phyloP scores from a whole-genome alignment of 352 stramenopile species.

The Phytophthora pistaciae region DNA sequence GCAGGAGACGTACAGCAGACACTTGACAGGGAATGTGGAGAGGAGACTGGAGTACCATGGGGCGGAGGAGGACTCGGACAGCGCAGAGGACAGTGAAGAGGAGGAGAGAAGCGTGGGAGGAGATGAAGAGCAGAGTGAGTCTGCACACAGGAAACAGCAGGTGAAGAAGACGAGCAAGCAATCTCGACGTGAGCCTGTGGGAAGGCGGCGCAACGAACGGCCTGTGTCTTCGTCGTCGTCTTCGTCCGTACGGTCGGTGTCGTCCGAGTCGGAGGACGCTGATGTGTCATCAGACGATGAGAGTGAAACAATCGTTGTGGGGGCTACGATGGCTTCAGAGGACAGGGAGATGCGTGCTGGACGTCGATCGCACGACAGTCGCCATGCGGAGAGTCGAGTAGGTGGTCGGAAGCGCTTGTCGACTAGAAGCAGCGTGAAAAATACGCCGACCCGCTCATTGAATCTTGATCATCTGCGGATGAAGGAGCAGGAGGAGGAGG shows the following conservation, averaged over 20 bases:
- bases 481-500: constrained; percentile 25
- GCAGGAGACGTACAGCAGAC: constrained; percentile 2
- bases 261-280: constrained; percentile 8
- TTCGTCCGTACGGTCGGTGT: neutral
- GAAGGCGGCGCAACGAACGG: neutral
- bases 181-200: neutral
- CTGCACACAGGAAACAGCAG: neutral
- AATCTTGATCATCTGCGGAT: constrained; percentile 5
- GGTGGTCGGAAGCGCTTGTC: neutral
- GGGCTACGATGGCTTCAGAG: constrained; percentile 2
- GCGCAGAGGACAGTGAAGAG: constrained; percentile 10
- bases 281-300: constrained; percentile 17
- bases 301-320: neutral
- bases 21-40: neutral
- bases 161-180: constrained; percentile 5
- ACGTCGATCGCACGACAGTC: neutral
- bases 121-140: neutral
- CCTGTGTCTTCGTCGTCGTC: neutral
- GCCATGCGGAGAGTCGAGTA: constrained; percentile 9
- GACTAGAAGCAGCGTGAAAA: constrained; percentile 13
- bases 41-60: constrained; percentile 10
- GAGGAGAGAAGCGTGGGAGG: neutral
- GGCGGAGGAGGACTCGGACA: neutral
- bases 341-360: constrained; percentile 6
- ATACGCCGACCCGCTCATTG: constrained; percentile 3